Conservation (phyloP, 805 yeast genomes). For the Kazachstania kunashirensis region DNA sequence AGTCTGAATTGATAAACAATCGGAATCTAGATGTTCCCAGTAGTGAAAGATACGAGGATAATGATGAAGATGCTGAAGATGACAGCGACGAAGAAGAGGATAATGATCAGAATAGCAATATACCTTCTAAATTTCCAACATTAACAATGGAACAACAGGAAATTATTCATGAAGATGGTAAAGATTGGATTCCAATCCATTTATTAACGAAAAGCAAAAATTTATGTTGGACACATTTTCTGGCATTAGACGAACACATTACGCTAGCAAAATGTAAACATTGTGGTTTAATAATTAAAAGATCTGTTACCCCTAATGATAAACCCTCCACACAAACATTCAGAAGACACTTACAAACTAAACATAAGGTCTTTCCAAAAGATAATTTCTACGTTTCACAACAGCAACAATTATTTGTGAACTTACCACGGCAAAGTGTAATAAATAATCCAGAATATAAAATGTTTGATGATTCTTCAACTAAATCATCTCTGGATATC, state of each 20-base stretch:
- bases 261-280: conserved; percentile 9
- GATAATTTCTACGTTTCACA: conserved; percentile 2
- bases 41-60: too few species aligned
- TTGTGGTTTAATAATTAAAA: conserved; percentile 6
- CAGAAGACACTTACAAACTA: conserved; percentile 6
- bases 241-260: conserved; percentile 5
- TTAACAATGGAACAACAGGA: not conserved
- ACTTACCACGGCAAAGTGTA: not conserved
- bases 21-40: too few species aligned
- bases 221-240: conserved; percentile 11
- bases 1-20: too few species aligned
- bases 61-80: too few species aligned
- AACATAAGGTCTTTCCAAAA: conserved; percentile 6
- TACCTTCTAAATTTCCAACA: conserved; percentile 1
- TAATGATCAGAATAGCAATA: too few species aligned
- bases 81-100: too few species aligned
- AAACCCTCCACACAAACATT: conserved; percentile 1
- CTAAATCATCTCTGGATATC: not conserved
- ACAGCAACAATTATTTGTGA: not conserved
- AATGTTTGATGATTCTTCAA: not conserved
- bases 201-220: conserved; percentile 4
- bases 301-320: not conserved
- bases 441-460: not conserved
- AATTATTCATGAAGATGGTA: conserved; percentile 1
- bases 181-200: conserved; percentile 10